phyloP scores from a whole-genome alignment of 441 rosid species.

The Adansonia gregorii region DNA sequence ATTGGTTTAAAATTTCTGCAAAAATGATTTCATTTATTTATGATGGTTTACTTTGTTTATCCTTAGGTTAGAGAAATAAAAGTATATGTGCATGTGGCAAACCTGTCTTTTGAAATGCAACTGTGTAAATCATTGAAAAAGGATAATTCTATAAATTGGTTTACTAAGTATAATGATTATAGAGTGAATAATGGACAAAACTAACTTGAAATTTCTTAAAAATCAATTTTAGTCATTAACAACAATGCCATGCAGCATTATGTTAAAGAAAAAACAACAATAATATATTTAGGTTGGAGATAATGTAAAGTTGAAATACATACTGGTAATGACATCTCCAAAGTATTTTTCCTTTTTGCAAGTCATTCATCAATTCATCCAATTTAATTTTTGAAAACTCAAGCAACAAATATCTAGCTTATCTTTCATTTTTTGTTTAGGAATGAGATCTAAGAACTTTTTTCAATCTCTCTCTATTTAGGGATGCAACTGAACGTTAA shows the following conservation, averaged over 20 bases:
- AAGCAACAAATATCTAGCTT: neutral
- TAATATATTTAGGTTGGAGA: no score
- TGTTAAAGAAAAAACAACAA: no score
- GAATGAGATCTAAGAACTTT: neutral
- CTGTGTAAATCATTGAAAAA: neutral
- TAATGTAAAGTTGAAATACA: no score
- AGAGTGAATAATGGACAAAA: no score
- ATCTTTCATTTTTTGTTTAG: constrained; percentile 6
- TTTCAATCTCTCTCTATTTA: constrained; percentile 15
- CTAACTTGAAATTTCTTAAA: no score
- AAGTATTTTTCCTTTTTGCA: neutral
- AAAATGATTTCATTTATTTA: constrained; percentile 19
- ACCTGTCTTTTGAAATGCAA: constrained; percentile 21
- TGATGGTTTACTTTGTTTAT: neutral
- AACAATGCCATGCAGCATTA: no score
- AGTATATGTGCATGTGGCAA: constrained; percentile 29
- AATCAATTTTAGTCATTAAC: no score
- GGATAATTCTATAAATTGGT: no score
- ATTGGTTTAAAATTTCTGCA: constrained; percentile 23
- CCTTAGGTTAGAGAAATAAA: neutral
- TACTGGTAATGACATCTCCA: neutral
- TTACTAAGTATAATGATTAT: neutral
- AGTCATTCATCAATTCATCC: neutral
- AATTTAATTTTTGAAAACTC: constrained; percentile 26
- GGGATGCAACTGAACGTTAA: constrained; percentile 11